These are phyloP conservation scores for Sisymbrium altissimum DNA, from an alignment of 345 rosid genomes.

Conservation along the genomic window DNA sequence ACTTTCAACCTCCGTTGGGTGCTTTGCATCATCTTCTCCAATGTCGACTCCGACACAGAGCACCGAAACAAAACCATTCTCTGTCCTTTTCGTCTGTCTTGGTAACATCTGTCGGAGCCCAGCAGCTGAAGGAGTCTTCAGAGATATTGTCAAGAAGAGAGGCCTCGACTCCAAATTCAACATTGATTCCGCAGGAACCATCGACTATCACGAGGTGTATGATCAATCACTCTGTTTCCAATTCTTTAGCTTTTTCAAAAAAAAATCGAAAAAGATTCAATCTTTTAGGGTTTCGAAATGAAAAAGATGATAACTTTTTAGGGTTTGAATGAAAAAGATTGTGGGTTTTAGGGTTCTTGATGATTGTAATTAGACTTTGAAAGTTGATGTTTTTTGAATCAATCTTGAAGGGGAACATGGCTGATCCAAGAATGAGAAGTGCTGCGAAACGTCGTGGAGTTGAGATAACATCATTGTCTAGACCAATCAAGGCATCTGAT, in stretches of 20 bases:
- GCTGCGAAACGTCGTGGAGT: slow-evolving; percentile 79
- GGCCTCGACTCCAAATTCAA: slow-evolving; percentile 63
- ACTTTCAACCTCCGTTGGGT: slow-evolving; percentile 18
- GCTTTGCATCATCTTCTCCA: slow-evolving; percentile 42
- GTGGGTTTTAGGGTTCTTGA: neutral
- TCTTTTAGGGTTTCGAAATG: too few relatives aligned
- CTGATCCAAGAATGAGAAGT: slow-evolving; percentile 91
- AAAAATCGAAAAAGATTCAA: neutral
- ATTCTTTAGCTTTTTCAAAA: too few relatives aligned
- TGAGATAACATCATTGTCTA: slow-evolving; percentile 85
- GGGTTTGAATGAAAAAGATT: neutral
- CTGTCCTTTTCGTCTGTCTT: slow-evolving; percentile 84
- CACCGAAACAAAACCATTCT: slow-evolving; percentile 52
- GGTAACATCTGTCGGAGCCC: slow-evolving; percentile 97
- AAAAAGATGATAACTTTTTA: neutral
- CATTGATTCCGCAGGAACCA: slow-evolving; percentile 95
- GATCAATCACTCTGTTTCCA: neutral
- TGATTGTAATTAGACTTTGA: neutral
- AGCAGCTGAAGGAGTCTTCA: slow-evolving; percentile 95
- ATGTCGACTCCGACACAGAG: slow-evolving; percentile 49
- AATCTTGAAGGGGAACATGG: slow-evolving; percentile 61
- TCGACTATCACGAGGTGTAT: slow-evolving; percentile 74
- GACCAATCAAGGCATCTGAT: slow-evolving; percentile 85
- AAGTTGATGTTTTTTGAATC: neutral
- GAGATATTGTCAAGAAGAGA: slow-evolving; percentile 68